Evolutionary conservation across 495 filamentous ascomycete genomes (phyloP).

Genomic region (Xylaria grammica): DNA sequence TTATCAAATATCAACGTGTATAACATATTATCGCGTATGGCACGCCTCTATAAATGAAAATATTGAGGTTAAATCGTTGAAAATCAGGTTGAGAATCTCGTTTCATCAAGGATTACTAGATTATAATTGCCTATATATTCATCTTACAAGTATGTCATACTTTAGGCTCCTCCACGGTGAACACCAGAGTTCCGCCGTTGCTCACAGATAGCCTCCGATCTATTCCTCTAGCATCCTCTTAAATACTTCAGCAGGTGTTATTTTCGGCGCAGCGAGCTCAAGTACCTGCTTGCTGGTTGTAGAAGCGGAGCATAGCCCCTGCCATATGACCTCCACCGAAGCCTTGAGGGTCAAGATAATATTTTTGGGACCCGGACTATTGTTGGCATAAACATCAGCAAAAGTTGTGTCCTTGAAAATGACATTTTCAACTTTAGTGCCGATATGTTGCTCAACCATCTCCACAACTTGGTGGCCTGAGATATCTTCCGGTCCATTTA

Average conservation of each 20-base stretch:
- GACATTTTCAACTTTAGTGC: conserved; percentile 42
- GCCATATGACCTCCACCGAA: conserved; percentile 30
- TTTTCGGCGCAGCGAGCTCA: conserved; percentile 22
- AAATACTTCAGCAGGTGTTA: conserved; percentile 20
- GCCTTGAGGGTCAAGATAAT: conserved; percentile 16
- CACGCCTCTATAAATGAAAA: too few relatives aligned
- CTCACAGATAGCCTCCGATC: too few relatives aligned
- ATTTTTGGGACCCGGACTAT: conserved; percentile 22
- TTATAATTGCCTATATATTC: too few relatives aligned
- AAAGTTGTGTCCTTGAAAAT: conserved; percentile 45
- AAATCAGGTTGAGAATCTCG: too few relatives aligned
- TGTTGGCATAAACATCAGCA: conserved; percentile 35
- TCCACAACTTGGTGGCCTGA: conserved; percentile 45
- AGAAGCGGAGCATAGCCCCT: conserved; percentile 39
- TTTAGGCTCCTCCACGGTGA: too few relatives aligned
- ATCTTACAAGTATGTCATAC: too few relatives aligned
- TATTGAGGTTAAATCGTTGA: too few relatives aligned
- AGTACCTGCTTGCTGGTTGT: conserved; percentile 44
- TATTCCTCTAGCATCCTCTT: conserved; percentile 14
- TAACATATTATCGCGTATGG: too few relatives aligned
- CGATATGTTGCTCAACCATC: conserved; percentile 49
- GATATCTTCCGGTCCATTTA: conserved; percentile 52
- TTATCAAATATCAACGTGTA: too few relatives aligned
- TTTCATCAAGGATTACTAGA: too few relatives aligned
- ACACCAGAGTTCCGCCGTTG: too few relatives aligned